Evolutionary conservation across 306 rosid species (phyloP).

Genomic region (Sphenostylis stenocarpa): DNA sequence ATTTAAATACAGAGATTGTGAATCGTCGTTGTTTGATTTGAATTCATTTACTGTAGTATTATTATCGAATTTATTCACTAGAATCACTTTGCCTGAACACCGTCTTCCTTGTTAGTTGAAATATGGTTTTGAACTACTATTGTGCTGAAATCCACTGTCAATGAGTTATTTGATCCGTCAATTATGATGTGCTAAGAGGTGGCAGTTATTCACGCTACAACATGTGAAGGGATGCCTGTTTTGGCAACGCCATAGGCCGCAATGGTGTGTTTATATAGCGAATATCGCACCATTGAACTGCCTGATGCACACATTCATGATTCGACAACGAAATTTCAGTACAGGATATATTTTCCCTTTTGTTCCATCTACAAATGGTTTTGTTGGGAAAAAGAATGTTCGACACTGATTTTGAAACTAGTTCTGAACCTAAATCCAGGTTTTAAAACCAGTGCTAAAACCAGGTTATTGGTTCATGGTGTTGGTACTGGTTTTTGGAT

Average conservation of each 20-base stretch:
- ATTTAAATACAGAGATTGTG: neutral
- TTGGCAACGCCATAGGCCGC: neutral
- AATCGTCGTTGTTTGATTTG: neutral
- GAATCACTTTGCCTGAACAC: no score
- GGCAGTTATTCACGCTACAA: neutral
- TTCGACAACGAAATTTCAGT: no score
- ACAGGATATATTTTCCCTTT: neutral
- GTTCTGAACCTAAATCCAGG: no score
- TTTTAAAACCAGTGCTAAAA: no score
- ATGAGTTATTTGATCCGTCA: neutral
- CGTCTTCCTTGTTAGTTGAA: neutral
- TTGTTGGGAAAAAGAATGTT: no score
- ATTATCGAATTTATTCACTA: neutral
- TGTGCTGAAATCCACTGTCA: neutral
- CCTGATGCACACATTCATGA: neutral
- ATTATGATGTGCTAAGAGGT: neutral
- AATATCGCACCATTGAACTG: neutral
- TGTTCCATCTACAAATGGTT: neutral
- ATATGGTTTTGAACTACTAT: neutral
- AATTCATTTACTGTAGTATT: neutral
- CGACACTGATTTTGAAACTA: no score
- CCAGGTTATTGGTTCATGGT: no score
- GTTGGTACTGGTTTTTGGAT: no score
- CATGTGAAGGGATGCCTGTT: neutral
- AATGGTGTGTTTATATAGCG: neutral